A percentile compares a stretch with the other conserved stretches of the same genome.
Conservation (phyloP, 139 green algal species). For the Micromonas pusilla region DNA sequence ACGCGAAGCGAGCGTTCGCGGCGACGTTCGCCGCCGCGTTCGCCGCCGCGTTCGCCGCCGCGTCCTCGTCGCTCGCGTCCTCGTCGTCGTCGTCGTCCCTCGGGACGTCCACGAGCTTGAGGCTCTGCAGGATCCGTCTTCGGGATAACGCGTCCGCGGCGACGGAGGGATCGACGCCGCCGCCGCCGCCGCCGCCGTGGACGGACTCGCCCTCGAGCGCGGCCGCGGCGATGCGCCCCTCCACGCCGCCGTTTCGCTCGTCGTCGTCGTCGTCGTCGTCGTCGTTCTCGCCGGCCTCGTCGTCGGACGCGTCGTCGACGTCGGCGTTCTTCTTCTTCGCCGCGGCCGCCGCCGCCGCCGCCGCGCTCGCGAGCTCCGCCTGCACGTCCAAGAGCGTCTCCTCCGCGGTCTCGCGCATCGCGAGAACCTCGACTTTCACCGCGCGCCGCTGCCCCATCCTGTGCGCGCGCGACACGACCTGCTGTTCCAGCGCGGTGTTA, state of each 20-base stretch:
- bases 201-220: background rate
- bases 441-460: constrained; percentile 70
- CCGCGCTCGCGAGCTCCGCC: background rate
- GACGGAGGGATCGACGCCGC: background rate
- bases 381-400: constrained; percentile 51
- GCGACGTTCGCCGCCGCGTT: background rate
- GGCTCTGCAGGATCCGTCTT: background rate
- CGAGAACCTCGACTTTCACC: constrained; percentile 73
- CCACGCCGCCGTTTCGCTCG: background rate
- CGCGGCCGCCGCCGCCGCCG: background rate
- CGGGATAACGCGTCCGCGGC: background rate
- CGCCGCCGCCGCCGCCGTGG: no score
- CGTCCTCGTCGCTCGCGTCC: background rate
- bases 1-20: background rate
- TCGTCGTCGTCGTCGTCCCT: background rate
- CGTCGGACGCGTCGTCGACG: background rate
- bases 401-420: constrained; percentile 70
- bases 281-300: background rate
- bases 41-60: no score
- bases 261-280: background rate
- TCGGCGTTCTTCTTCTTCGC: background rate
- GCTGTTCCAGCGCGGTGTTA: constrained; percentile 42
- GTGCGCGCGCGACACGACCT: constrained; percentile 69
- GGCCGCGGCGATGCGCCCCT: background rate
- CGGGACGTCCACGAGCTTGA: background rate